These are phyloP conservation scores for Wickerhamomyces subpelliculosus DNA, from an alignment of 805 yeast genomes.

Conservation along the genomic window DNA sequence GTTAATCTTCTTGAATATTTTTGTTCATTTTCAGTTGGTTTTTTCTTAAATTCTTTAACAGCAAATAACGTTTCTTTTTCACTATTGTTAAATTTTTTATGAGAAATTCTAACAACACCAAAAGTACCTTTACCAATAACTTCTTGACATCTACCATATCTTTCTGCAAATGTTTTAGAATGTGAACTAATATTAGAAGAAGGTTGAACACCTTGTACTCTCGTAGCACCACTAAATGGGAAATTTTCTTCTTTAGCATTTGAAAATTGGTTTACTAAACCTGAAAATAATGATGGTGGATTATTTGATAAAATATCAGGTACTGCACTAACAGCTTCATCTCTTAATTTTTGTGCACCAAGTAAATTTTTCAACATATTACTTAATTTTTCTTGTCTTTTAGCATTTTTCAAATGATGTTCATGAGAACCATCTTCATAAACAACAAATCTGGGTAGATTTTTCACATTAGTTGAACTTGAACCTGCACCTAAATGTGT, in stretches of 20 bases:
- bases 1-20: constrained; percentile 69
- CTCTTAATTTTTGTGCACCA: constrained; percentile 67
- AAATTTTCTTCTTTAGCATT: constrained; percentile 35
- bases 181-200: constrained; percentile 18
- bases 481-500: not conserved
- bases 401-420: constrained; percentile 70
- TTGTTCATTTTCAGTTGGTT: constrained; percentile 53
- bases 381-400: constrained; percentile 69
- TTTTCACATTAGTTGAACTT: not conserved
- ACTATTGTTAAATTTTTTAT: constrained; percentile 41
- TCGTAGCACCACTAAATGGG: constrained; percentile 29
- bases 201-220: constrained; percentile 10
- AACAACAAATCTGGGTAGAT: constrained; percentile 38
- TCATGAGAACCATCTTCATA: constrained; percentile 70
- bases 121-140: constrained; percentile 90
- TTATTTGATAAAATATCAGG: constrained; percentile 51
- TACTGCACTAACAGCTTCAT: constrained; percentile 67
- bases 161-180: constrained; percentile 63
- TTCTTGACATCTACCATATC: constrained; percentile 93
- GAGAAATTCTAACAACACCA: constrained; percentile 88
- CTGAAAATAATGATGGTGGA: constrained; percentile 70
- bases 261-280: constrained; percentile 54
- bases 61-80: constrained; percentile 58
- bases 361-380: constrained; percentile 70
- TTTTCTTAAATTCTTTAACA: constrained; percentile 76